A percentile compares a stretch with the other conserved stretches of the same genome.
phyloP scores from a whole-genome alignment of 768 basidiomycete species.

The Tylopilus cervinicoccineus region DNA sequence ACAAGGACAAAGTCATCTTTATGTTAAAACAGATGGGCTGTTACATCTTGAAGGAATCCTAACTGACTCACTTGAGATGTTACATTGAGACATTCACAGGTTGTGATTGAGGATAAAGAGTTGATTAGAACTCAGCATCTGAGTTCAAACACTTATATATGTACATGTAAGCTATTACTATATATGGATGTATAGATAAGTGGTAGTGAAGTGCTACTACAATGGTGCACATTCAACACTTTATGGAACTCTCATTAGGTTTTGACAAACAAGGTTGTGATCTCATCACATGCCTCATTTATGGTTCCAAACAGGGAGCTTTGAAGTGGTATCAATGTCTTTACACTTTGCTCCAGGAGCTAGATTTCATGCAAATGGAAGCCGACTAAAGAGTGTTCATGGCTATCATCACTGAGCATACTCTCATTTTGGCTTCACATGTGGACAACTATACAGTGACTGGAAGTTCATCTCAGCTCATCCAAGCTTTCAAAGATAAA shows the following conservation, averaged over 20 bases:
- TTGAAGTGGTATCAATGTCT: constrained; percentile 10
- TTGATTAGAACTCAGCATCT: too few species aligned
- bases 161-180: too few species aligned
- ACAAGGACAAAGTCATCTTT: constrained; percentile 33
- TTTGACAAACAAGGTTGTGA: constrained; percentile 1
- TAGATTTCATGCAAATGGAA: neutral
- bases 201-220: too few species aligned
- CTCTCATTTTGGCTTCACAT: neutral
- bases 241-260: constrained; percentile 39
- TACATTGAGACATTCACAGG: too few species aligned
- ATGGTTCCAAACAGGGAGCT: constrained; percentile 4
- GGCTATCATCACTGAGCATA: neutral
- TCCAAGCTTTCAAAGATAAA: constrained; percentile 5
- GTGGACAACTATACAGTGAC: constrained; percentile 4
- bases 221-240: too few species aligned
- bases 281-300: constrained; percentile 12
- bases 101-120: too few species aligned
- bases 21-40: too few species aligned
- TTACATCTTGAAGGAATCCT: too few species aligned
- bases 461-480: neutral
- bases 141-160: too few species aligned
- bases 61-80: too few species aligned
- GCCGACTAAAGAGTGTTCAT: constrained; percentile 5
- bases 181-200: too few species aligned
- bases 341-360: neutral